Base-by-base conservation (phyloP, 1,284 basidiomycete species). In the Naganishia sp. region DNA sequence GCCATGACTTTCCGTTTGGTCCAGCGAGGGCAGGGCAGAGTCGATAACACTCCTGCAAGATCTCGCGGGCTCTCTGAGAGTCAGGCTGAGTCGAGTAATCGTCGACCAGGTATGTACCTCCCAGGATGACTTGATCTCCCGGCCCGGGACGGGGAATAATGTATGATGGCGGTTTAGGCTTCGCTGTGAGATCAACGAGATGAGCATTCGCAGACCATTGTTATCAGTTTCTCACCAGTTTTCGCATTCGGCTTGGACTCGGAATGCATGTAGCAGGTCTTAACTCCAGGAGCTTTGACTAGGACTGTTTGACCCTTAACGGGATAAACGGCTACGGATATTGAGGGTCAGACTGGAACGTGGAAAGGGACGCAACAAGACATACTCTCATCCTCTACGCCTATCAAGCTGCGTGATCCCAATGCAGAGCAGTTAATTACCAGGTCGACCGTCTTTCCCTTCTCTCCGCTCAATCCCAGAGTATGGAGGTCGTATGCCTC, bases 341-440 rank as follows among this genome's bases (percentile, higher is more conserved):
- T 10, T 5, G 25, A 17, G 39, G 2, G 11, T 23, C 15, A 43
- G 25, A 45, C 6, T 17, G 6, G 10, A 49, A 3, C 15, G 13
- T 10, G 23, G 23, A 7, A 13, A 17, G 21, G 21, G n/a, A n/a
- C 2, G 18, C 7, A 4, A n/a, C 50, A 5, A 21, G 15, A 63
- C 52, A 13, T 46, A 63, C 61, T 69, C n/a, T 69, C 71, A 67
- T 79, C 78, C 63, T 76, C 71, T 9, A 79, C 77, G 7, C 77
- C 78, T 3, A 77, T 69, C n/a, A 79, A 70, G 17, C 71, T 68
- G 57, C 70, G 71, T 28, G 75, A 70, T n/a, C 77, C 78, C 13
- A 79, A 66, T 4, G 81, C 83, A 0, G 80, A 81, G 1, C 81
- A 81, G 63, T 84, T 83, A 54, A 84, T 75, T 9, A 83, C 74